Evolutionary conservation across 169 alveolate genomes (phyloP).

Genomic region (Eimeria praecox): DNA sequence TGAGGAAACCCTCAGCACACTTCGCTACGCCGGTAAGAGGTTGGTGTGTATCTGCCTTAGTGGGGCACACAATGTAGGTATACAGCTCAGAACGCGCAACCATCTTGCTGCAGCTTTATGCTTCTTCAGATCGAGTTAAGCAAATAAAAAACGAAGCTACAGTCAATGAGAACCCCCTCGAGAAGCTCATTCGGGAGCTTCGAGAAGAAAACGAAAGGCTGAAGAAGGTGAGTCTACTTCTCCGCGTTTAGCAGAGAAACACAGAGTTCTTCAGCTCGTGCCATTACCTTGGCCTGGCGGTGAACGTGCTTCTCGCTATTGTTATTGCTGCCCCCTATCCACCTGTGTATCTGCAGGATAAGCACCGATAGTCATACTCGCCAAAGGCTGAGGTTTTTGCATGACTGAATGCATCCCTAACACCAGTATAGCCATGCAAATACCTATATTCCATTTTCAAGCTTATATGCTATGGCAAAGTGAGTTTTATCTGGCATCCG

Average conservation of each 20-base stretch:
- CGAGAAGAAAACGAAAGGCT: slow-evolving; percentile 86
- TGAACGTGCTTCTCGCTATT: not conserved
- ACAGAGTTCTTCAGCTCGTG: not conserved
- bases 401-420: not conserved
- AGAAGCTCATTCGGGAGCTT: slow-evolving; percentile 92
- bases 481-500: not conserved
- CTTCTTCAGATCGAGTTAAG: slow-evolving; percentile 89
- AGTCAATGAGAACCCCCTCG: slow-evolving; percentile 92
- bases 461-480: not conserved
- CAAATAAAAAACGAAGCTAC: slow-evolving; percentile 93
- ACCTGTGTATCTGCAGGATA: not conserved
- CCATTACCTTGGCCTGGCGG: not conserved
- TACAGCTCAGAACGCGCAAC: not conserved
- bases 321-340: not conserved
- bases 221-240: slow-evolving; percentile 43
- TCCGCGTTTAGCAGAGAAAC: not conserved
- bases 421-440: not conserved
- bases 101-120: not conserved
- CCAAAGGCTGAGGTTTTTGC: not conserved
- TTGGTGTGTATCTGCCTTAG: not conserved
- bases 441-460: not conserved
- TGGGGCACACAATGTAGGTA: not conserved
- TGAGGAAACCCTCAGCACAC: slow-evolving; percentile 93
- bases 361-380: not conserved
- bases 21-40: slow-evolving; percentile 91